Conservation (phyloP, 306 rosid genomes). For the Boehmeria nivea region DNA sequence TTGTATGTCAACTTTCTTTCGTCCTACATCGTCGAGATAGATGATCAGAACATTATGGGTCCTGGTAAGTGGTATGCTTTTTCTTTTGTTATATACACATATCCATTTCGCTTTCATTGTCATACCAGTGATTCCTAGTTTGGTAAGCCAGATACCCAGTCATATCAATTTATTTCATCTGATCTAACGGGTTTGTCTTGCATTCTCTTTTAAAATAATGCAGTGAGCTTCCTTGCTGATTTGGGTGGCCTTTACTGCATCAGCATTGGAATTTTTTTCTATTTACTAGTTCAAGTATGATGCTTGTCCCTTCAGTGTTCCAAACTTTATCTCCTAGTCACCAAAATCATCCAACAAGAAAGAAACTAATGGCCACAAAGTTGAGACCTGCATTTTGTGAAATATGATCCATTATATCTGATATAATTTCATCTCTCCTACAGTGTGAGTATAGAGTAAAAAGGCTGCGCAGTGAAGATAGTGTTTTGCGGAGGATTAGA, state of each 20-base stretch:
- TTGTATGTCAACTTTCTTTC: constrained; percentile 79
- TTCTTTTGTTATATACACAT: too few relatives aligned
- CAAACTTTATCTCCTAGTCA: not conserved
- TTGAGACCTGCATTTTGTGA: constrained; percentile 1
- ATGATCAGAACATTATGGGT: constrained; percentile 62
- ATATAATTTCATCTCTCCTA: constrained; percentile 17
- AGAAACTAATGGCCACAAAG: not conserved
- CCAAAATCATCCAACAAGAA: not conserved
- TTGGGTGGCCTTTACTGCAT: constrained; percentile 96
- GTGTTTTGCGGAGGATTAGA: constrained; percentile 55
- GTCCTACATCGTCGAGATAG: constrained; percentile 76
- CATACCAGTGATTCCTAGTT: too few relatives aligned
- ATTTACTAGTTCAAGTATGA: constrained; percentile 75
- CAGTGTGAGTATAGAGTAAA: constrained; percentile 83
- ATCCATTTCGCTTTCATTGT: too few relatives aligned
- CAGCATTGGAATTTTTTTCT: constrained; percentile 78
- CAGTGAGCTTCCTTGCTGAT: constrained; percentile 98
- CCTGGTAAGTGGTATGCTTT: constrained; percentile 50
- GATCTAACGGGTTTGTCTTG: constrained; percentile 19
- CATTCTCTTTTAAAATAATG: constrained; percentile 1
- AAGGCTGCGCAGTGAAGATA: constrained; percentile 78
- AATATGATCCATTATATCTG: too few relatives aligned
- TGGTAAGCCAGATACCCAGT: too few relatives aligned
- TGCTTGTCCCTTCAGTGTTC: constrained; percentile 15
- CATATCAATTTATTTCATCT: constrained; percentile 4